Conservation (phyloP, 257 asterid species). For the Dorcoceras hygrometricum region DNA sequence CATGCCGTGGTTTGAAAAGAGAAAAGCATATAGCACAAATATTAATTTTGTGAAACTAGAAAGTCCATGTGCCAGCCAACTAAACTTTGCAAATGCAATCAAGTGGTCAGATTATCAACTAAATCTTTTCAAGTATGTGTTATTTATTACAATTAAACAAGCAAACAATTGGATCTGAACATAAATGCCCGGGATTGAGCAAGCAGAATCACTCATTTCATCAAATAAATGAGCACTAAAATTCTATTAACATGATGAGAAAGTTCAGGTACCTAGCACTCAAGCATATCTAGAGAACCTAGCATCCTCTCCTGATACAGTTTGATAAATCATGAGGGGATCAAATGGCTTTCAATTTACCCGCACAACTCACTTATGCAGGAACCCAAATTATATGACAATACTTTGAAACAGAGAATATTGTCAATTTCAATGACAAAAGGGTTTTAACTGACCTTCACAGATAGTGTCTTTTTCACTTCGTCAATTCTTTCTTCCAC, state of each 20-base stretch:
- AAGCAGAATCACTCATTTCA: not conserved
- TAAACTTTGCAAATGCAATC: slow-evolving; percentile 9
- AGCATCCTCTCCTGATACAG: not conserved
- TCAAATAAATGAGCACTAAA: not conserved
- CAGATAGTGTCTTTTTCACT: slow-evolving; percentile 68
- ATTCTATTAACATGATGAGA: not conserved
- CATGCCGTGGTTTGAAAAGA: slow-evolving; percentile 4
- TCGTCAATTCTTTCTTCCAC: slow-evolving; percentile 78
- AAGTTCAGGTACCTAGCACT: not conserved
- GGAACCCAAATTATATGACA: not conserved
- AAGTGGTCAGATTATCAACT: slow-evolving; percentile 13
- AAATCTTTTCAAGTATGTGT: not conserved
- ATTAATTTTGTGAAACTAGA: not conserved
- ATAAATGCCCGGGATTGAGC: not conserved
- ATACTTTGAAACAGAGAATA: slow-evolving; percentile 1
- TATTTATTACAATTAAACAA: not conserved
- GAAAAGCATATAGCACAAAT: not conserved
- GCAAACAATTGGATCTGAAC: not conserved
- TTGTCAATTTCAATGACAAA: slow-evolving; percentile 20
- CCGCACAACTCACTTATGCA: slow-evolving; percentile 14
- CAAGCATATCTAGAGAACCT: slow-evolving; percentile 13
- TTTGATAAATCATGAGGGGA: not conserved
- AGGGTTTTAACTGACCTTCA: slow-evolving; percentile 64
- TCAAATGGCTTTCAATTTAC: slow-evolving; percentile 22
- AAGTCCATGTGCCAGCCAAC: not conserved